These are phyloP conservation scores for Physcomitrellopsis africana DNA, from an alignment of 225 moss, liverwort and hornwort species.

Conservation along the genomic window DNA sequence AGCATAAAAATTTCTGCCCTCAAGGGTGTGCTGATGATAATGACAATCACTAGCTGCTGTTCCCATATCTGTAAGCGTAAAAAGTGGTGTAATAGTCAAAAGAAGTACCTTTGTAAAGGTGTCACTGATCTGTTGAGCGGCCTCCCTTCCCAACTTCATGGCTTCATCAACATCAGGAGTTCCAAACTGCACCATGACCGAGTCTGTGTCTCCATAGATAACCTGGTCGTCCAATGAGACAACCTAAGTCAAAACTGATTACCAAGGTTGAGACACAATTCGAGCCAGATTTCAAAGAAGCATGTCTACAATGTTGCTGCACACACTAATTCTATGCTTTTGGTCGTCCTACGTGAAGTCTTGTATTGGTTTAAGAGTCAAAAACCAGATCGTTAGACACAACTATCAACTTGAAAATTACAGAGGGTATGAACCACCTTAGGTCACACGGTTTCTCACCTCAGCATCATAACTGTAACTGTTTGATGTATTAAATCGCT, in stretches of 20 bases:
- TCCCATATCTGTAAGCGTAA: not conserved
- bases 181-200: slow-evolving; percentile 99
- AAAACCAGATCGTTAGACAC: not conserved
- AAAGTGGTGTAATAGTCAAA: not conserved
- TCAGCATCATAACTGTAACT: slow-evolving; percentile 90
- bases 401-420: not conserved
- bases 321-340: slow-evolving; percentile 13
- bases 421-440: not conserved
- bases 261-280: slow-evolving; percentile 17
- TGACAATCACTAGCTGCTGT: not conserved
- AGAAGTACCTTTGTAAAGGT: slow-evolving; percentile 85
- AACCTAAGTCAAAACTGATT: slow-evolving; percentile 15
- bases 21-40: slow-evolving; percentile 7
- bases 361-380: not conserved
- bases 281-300: slow-evolving; percentile 15
- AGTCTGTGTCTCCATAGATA: slow-evolving; percentile 99
- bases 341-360: slow-evolving; percentile 6
- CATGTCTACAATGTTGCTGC: slow-evolving; percentile 1
- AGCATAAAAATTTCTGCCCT: slow-evolving; percentile 1
- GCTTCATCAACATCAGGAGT: slow-evolving; percentile 89
- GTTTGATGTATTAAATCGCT: slow-evolving; percentile 80
- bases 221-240: slow-evolving; percentile 57
- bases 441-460: slow-evolving; percentile 36
- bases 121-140: slow-evolving; percentile 91
- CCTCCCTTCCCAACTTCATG: slow-evolving; percentile 94